Evolutionary conservation across 208 protist species (phyloP), one percentile per base, ranked within the genome.

Genomic region (Porcisia deanei): DNA sequence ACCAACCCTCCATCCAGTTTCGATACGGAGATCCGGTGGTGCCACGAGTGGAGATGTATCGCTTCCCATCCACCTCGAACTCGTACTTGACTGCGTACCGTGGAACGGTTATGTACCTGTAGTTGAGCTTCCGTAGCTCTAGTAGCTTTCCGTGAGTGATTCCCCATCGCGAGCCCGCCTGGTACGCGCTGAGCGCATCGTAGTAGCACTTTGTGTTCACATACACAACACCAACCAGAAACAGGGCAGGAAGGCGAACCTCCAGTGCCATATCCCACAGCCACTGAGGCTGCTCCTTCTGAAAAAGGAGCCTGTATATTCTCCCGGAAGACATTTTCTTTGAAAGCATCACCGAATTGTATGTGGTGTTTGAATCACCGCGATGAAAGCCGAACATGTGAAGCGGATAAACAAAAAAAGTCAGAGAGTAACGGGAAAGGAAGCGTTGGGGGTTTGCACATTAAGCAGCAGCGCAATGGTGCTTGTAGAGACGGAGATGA

Each of bases 211-310:
- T 83, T 0, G 93, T 95, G 77, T 95, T 94, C 25, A 92, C 88
- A 68, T 91, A 92, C 20, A 94, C 85, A 55, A 88, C 77, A 39
- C 88, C 86, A 5, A 82, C 64, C 25, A 94, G 61, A 22, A 91
- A 85, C 25, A 94, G 41, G 45, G 87, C 89, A 7, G 93, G 93
- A 53, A 97, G 83, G 71, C 93, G 91, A 14, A 95, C 39, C 75
- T 95, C 91, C n/a, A 97, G 85, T 0, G 91, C 91, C 79, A 97
- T 83, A 75, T 97, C 93, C 88, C 89, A 94, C 73, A 95, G 58
- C 91, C 93, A 97, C 73, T 94, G 90, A 1, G 93, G 93, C 79
- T 94, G 89, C 79, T 91, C 83, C 79, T 80, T 89, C 9, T 89
- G 86, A 58, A 87, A 91, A 39, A 94, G 77, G 10, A 85, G 76